phyloP scores from a whole-genome alignment of 306 rosid species.

The Lathyrus tuberosus region DNA sequence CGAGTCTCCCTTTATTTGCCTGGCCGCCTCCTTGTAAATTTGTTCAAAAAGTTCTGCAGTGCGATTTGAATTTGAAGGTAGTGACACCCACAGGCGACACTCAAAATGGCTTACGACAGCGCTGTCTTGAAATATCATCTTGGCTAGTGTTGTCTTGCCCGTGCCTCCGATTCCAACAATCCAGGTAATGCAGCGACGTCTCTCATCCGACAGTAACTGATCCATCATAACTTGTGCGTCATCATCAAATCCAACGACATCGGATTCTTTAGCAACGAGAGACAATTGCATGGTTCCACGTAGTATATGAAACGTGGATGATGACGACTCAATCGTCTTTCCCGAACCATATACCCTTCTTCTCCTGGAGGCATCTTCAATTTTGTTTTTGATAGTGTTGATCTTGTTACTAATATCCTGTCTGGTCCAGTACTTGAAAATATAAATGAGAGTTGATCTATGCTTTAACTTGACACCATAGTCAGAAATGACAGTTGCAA shows the following conservation, averaged over 20 bases:
- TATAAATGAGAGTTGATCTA: background rate
- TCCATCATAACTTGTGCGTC: constrained; percentile 18
- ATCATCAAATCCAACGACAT: constrained; percentile 35
- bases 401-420: background rate
- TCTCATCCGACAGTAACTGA: background rate
- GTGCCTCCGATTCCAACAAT: constrained; percentile 44
- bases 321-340: background rate
- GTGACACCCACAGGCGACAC: constrained; percentile 15
- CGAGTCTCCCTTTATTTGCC: background rate
- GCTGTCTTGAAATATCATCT: constrained; percentile 10
- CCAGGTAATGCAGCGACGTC: constrained; percentile 5
- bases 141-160: constrained; percentile 46
- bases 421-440: background rate
- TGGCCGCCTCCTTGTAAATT: background rate
- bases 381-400: background rate
- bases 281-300: background rate
- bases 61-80: background rate
- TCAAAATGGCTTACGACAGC: background rate
- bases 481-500: background rate
- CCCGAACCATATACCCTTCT: background rate
- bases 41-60: background rate
- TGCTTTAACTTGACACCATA: background rate
- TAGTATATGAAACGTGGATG: background rate
- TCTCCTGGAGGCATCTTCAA: constrained; percentile 22
- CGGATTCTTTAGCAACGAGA: background rate